Percentiles rank a stretch among this genome's conserved stretches.
Evolutionary conservation across 768 basidiomycete genomes (phyloP).

Genomic region (Pleurotus ostreatus): DNA sequence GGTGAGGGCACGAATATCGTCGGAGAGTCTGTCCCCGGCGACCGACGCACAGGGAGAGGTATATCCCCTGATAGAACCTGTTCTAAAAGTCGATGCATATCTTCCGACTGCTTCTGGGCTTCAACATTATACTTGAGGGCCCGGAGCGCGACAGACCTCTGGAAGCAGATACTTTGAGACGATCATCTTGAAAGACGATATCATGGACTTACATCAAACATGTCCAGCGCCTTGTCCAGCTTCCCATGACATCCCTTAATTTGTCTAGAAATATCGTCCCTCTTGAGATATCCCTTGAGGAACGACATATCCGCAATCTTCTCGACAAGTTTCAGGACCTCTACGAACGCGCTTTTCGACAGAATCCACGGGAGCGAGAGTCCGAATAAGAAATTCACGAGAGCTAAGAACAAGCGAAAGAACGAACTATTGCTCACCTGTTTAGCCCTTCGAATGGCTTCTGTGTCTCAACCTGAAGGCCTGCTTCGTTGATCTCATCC

Average conservation of each 20-base stretch:
- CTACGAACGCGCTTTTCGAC: neutral
- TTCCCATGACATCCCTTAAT: conserved; percentile 49
- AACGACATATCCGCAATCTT: conserved; percentile 44
- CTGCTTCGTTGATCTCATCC: conserved; percentile 59
- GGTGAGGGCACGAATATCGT: neutral
- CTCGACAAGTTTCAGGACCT: neutral
- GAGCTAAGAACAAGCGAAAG: neutral
- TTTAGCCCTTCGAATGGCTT: conserved; percentile 48
- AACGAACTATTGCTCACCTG: conserved; percentile 28
- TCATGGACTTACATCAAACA: conserved; percentile 41
- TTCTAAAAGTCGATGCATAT: neutral
- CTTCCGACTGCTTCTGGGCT: conserved; percentile 28
- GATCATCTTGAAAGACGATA: neutral
- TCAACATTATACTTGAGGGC: conserved; percentile 47
- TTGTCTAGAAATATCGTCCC: conserved; percentile 50
- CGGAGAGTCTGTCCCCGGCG: neutral
- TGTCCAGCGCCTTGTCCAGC: conserved; percentile 47
- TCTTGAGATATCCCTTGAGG: conserved; percentile 58
- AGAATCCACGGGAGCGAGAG: neutral
- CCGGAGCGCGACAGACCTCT: conserved; percentile 40
- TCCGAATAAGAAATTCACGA: neutral
- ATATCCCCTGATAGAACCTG: neutral
- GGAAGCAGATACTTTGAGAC: conserved; percentile 1
- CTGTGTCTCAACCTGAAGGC: conserved; percentile 47
- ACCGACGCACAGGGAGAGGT: conserved; percentile 7